Base-by-base conservation (phyloP, 306 rosid genomes). In the Argentina anserina region DNA sequence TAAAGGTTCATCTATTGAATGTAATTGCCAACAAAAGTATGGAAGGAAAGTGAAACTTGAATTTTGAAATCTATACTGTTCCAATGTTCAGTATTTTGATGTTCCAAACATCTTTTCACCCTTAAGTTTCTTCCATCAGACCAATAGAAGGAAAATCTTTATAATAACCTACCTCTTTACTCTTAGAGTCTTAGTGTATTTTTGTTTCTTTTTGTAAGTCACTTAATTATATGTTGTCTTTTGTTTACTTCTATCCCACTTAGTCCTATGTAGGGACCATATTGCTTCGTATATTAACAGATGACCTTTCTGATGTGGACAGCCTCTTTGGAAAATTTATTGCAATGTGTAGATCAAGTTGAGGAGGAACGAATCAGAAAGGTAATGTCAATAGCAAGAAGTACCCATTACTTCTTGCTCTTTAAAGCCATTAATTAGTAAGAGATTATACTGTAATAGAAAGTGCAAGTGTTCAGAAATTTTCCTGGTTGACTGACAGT, bases 251-350 rank as follows among this genome's bases (percentile, higher is more conserved):
- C 53, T 71, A 31, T 75, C 59, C 25, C 43, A 46, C 52, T 46
- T 71, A 12, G 23, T 67, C 65, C 36, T 23, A 69, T 69, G 56
- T 59, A 63, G 36, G 34, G 73, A 65, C 39, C 34, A 8, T 64
- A 40, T 55, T 55, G 11, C 43, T 20, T 59, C 21, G 39, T 12
- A 12, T 46, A 39, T 34, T 64, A 62, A 73, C 50, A 55, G 47
- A 52, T 59, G 47, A 66, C 64, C 72, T 75, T 50, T 58, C 42
- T 67, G 78, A 34, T 71, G 59, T 82, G 65, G 46, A 46, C 85
- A 89, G 97, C 92, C 76, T 78, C 97, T 21, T 76, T 94, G 82
- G 98, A 94, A 79, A 91, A 80, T 82, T 75, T 94, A 84, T 81
- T 94, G 87, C 86, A 79, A 72, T 84, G 86, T 75, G 90, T 89